Base-by-base conservation (phyloP, 2,329 filamentous ascomycete genomes). In the Pyricularia grisea region DNA sequence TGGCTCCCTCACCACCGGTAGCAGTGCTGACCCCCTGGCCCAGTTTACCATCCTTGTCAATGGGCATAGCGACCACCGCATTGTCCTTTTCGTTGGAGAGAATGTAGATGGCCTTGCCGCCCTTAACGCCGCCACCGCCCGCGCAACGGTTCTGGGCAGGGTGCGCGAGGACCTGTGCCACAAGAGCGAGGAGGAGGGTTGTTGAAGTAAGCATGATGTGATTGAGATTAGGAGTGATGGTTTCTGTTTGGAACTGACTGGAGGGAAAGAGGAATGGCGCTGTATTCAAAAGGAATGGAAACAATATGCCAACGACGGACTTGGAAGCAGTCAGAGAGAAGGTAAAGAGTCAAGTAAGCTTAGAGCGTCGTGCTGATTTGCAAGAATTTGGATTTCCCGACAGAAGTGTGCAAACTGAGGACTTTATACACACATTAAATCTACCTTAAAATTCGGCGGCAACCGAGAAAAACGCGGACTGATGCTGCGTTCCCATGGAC, bases 1-100 rank as follows among this genome's bases (percentile, higher is more conserved):
- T 79, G 0, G 79, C 76, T 7, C 85, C 85, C 0, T 74, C 74
- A 25, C 85, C 85, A 0, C 83, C 82, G 1, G 85, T 86, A 1
- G 76, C 67, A 0, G 80, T 84, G 1, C 79, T 73, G 1, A 76
- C 77, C 0, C 81, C 83, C 3, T 75, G 74, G 0, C 78, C 79
- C 0, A 88, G 77, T 20, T 76, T 80, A 0, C 87, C 86, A 68
- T 86, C 77, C 0, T 71, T 65, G 0, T 74, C 77, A 42, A 88
- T 80, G 0, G 81, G 80, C 1, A 88, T 68, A 0, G 85, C 81
- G 1, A 87, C 78, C 1, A 88, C 79, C 0, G 79, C 74, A 68
- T 88, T 86, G 11, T 73, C 71, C 0, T 80, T 72, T 2, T 84
- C 79, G 72, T 89, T 90, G 50, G 82, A 86, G 58, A 87, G 76